Percentiles rank a stretch among this genome's conserved stretches.
Conservation (phyloP, 257 asterid species). For the Petunia secreta region DNA sequence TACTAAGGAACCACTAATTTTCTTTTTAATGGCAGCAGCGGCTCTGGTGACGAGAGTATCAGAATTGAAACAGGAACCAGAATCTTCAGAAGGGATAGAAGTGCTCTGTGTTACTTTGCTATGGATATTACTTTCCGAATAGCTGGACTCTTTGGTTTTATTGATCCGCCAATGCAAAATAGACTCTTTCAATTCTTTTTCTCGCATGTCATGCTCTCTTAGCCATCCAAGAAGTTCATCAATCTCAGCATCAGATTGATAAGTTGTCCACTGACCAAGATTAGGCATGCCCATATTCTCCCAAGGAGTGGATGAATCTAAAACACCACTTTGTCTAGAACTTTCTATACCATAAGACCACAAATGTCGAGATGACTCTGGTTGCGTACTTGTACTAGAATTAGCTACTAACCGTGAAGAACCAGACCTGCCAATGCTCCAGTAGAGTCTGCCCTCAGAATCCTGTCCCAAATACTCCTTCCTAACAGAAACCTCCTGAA, state of each 20-base stretch:
- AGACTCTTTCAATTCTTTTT: constrained; percentile 79
- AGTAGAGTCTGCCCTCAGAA: constrained; percentile 79
- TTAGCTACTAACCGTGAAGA: constrained; percentile 66
- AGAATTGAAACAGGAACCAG: constrained; percentile 40
- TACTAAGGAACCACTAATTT: constrained; percentile 51
- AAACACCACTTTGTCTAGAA: constrained; percentile 30
- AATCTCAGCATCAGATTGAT: constrained; percentile 63
- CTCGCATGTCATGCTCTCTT: constrained; percentile 63
- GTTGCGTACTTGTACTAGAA: constrained; percentile 47
- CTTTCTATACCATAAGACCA: constrained; percentile 18
- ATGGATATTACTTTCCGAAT: constrained; percentile 45
- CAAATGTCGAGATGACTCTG: constrained; percentile 30
- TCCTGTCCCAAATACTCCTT: constrained; percentile 90
- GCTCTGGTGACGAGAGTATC: constrained; percentile 65
- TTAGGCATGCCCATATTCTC: constrained; percentile 50
- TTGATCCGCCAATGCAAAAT: constrained; percentile 58
- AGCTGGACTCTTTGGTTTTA: constrained; percentile 46
- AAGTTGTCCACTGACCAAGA: constrained; percentile 70
- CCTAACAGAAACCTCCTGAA: constrained; percentile 60
- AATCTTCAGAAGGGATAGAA: constrained; percentile 30
- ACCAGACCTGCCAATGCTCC: constrained; percentile 60
- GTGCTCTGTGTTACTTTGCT: constrained; percentile 35
- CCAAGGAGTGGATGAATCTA: constrained; percentile 39
- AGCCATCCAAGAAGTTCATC: constrained; percentile 79
- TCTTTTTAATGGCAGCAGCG: constrained; percentile 52